These are phyloP conservation scores for Auriculariales sp. DNA, from an alignment of 768 basidiomycete genomes.

Conservation along the genomic window DNA sequence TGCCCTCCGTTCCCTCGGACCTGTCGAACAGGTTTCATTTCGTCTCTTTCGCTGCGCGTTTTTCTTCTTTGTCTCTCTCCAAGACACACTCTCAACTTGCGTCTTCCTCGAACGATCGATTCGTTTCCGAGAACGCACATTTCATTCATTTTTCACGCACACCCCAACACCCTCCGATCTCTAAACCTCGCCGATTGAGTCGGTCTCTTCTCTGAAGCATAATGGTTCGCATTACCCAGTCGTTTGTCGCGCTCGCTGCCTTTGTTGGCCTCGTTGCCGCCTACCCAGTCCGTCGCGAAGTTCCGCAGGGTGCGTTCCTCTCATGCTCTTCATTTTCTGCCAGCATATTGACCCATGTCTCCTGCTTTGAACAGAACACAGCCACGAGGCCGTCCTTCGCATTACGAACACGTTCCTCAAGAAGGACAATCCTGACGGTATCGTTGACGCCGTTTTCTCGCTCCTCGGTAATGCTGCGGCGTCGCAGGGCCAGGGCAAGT, in stretches of 20 bases:
- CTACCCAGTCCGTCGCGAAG: conserved; percentile 40
- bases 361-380: conserved; percentile 33
- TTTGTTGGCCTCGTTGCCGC: conserved; percentile 22
- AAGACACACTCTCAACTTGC: not conserved
- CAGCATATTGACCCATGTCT: not conserved
- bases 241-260: conserved; percentile 21
- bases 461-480: conserved; percentile 56
- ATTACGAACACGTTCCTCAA: conserved; percentile 32
- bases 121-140: not conserved
- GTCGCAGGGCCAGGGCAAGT: conserved; percentile 33
- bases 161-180: too few relatives aligned
- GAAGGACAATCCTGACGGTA: conserved; percentile 42
- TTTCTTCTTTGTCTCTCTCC: not conserved
- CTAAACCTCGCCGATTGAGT: too few relatives aligned
- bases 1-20: not conserved
- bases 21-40: conserved; percentile 5
- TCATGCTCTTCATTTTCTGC: conserved; percentile 6
- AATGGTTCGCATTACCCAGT: conserved; percentile 24
- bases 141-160: too few relatives aligned
- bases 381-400: conserved; percentile 43
- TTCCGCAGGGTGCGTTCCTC: conserved; percentile 39
- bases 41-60: conserved; percentile 1
- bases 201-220: too few relatives aligned
- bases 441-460: conserved; percentile 48
- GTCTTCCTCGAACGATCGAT: not conserved